phyloP scores from a whole-genome alignment of 2,329 filamentous ascomycete genomes.

The Xylaria sp. region DNA sequence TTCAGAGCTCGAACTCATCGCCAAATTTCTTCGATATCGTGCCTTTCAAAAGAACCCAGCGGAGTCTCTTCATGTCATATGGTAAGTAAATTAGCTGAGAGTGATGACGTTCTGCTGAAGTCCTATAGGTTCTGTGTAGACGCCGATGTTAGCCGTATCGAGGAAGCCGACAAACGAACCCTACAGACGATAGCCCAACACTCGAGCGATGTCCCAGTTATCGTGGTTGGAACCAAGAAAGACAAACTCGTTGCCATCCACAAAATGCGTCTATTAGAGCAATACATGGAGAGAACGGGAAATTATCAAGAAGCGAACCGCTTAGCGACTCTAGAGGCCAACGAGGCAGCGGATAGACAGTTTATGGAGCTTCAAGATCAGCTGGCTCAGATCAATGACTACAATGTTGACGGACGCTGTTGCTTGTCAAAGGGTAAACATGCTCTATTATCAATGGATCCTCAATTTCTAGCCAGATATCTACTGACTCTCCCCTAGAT shows the following conservation, averaged over 20 bases:
- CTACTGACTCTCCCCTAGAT: neutral
- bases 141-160: slow-evolving; percentile 23
- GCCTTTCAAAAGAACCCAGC: slow-evolving; percentile 25
- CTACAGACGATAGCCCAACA: slow-evolving; percentile 18
- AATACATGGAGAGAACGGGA: slow-evolving; percentile 14
- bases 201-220: slow-evolving; percentile 19
- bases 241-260: slow-evolving; percentile 11
- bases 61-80: slow-evolving; percentile 21
- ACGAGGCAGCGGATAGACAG: slow-evolving; percentile 12
- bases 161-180: slow-evolving; percentile 22
- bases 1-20: slow-evolving; percentile 16
- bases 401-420: slow-evolving; percentile 19
- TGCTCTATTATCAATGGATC: neutral
- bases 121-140: slow-evolving; percentile 19
- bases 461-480: neutral
- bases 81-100: neutral
- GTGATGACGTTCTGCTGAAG: neutral
- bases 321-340: slow-evolving; percentile 13
- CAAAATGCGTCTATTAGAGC: slow-evolving; percentile 20
- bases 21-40: slow-evolving; percentile 16
- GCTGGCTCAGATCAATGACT: slow-evolving; percentile 11
- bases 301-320: slow-evolving; percentile 22
- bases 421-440: slow-evolving; percentile 18
- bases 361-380: slow-evolving; percentile 12
- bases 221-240: slow-evolving; percentile 24